Evolutionary conservation across 1,139 yeast species (phyloP).

Genomic region (Geotrichum reessii): DNA sequence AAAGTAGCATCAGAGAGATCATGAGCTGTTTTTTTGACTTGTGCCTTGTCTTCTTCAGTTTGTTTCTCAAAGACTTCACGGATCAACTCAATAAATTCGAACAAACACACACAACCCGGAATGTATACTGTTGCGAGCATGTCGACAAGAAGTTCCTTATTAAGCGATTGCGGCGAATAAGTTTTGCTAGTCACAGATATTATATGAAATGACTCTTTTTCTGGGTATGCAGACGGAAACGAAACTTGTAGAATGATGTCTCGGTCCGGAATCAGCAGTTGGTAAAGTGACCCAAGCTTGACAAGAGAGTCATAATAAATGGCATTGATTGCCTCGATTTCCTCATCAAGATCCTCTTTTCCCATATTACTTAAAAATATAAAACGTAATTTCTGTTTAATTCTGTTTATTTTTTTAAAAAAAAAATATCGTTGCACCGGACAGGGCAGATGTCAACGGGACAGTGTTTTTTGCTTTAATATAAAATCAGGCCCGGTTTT

Average conservation of each 20-base stretch:
- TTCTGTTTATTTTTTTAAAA: neutral
- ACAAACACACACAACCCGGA: constrained; percentile 67
- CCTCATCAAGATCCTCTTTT: constrained; percentile 56
- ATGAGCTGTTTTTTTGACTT: constrained; percentile 15
- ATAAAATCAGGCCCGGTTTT: neutral
- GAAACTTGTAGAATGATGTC: constrained; percentile 54
- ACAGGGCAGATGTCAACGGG: neutral
- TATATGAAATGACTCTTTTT: constrained; percentile 43
- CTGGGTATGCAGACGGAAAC: constrained; percentile 70
- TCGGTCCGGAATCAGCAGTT: constrained; percentile 59
- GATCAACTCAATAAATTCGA: constrained; percentile 66
- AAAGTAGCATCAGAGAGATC: no score
- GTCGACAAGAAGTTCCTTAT: constrained; percentile 40
- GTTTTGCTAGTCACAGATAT: constrained; percentile 37
- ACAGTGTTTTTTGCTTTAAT: neutral
- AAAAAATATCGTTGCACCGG: neutral
- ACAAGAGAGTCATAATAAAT: constrained; percentile 66
- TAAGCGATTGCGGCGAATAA: constrained; percentile 41
- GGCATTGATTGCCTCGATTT: constrained; percentile 76
- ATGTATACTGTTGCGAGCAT: constrained; percentile 47
- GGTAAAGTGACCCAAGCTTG: constrained; percentile 43
- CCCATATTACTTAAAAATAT: constrained; percentile 8
- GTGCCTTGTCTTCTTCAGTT: constrained; percentile 25
- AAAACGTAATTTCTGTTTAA: neutral
- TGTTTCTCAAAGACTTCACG: constrained; percentile 37